These are phyloP conservation scores for Ustilago nuda DNA, from an alignment of 1,284 basidiomycete genomes.

Conservation along the genomic window DNA sequence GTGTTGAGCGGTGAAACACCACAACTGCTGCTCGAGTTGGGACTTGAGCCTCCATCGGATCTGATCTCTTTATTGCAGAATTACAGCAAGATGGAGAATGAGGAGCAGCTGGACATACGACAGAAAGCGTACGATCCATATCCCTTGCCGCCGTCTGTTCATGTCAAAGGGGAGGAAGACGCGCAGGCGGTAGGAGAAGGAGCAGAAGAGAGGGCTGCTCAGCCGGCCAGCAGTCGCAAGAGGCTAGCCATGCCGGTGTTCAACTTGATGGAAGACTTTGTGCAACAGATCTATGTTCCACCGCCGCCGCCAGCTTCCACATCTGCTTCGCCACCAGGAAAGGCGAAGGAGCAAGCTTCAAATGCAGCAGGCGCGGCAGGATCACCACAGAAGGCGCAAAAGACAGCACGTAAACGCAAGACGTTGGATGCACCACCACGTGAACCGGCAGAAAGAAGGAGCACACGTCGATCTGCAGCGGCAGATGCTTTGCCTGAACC, in stretches of 20 bases:
- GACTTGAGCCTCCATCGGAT: conserved; percentile 49
- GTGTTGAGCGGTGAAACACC: conserved; percentile 7
- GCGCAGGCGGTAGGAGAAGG: conserved; percentile 3
- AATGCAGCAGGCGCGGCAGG: conserved; percentile 2
- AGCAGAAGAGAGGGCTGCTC: background rate
- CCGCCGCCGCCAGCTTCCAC: conserved; percentile 11
- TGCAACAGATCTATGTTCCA: conserved; percentile 39
- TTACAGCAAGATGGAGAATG: conserved; percentile 26
- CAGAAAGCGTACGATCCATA: conserved; percentile 33
- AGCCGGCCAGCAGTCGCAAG: background rate
- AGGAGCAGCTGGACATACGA: conserved; percentile 24
- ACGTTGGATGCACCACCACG: conserved; percentile 13
- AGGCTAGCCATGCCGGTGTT: conserved; percentile 13
- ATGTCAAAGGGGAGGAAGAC: conserved; percentile 30
- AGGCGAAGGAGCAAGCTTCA: conserved; percentile 2
- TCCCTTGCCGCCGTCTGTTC: conserved; percentile 27
- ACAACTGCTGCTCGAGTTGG: conserved; percentile 25
- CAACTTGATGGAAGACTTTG: conserved; percentile 55
- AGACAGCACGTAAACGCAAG: conserved; percentile 33
- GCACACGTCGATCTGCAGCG: conserved; percentile 28
- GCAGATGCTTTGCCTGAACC: conserved; percentile 11
- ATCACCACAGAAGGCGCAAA: conserved; percentile 13
- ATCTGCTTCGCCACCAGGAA: conserved; percentile 5
- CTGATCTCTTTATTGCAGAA: conserved; percentile 49
- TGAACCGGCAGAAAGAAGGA: conserved; percentile 30